Base-by-base conservation (phyloP, 2,329 filamentous ascomycete genomes). In the Graphiopsis chlorocephala region DNA sequence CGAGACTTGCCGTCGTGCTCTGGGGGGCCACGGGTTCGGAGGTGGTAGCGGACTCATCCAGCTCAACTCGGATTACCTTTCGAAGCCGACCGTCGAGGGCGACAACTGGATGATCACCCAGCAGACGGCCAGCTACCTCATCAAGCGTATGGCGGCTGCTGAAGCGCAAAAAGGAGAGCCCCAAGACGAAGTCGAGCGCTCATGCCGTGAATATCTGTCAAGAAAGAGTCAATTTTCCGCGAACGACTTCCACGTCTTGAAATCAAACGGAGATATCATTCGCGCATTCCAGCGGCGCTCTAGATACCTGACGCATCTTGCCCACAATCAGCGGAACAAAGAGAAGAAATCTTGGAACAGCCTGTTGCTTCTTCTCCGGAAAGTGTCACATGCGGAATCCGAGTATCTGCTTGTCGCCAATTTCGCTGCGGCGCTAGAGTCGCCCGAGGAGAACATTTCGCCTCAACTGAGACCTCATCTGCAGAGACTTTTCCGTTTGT, bases 51-150 rank as follows among this genome's bases (percentile, higher is more conserved):
- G 83, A 1, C 77, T 84, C 33, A 80, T 85, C 12, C 81, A 83
- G 31, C 73, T 84, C 42, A 83, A 84, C 68, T 77, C 79, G 15
- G 81, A 83, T 64, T 83, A 84, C 61, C 74, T 83, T 5, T 80
- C 82, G 2, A 85, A 85, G 70, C 82, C 82, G 0, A 85, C 83
- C 0, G 83, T 85, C 2, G 83, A 85, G 67, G 83, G 83, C 1
- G 83, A 85, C 69, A 85, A 85, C 64, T 84, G 82, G 81, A 85
- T 85, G 82, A 84, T 85, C 47, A 84, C 81, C 0, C 82, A 85
- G 65, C 83, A 85, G 71, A 81, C 81, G 3, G 80, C 81, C 0
- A 76, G 78, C 26, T 82, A 81, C 65, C 70, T 85, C 26, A 82
- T 85, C 72, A 85, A 85, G 70, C 81, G 82, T 50, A 84, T 84